phyloP scores from a whole-genome alignment of 495 filamentous ascomycete species.

The Rhizodiscina lignyota region DNA sequence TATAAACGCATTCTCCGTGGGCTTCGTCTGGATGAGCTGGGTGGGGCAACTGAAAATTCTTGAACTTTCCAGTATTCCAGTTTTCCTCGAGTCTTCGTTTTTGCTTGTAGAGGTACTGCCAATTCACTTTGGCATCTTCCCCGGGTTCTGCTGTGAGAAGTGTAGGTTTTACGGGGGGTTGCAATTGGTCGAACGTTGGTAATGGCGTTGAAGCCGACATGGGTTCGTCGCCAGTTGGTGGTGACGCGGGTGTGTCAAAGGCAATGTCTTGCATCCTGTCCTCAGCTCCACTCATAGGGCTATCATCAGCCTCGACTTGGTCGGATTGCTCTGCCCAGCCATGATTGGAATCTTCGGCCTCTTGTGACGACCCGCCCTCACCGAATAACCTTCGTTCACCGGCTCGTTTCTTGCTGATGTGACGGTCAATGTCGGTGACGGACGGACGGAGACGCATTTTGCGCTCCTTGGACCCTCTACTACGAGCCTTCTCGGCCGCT shows the following conservation, averaged over 20 bases:
- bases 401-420: constrained; percentile 34
- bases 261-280: constrained; percentile 12
- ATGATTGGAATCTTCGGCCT: constrained; percentile 4
- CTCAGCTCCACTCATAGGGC: constrained; percentile 8
- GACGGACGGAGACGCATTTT: constrained; percentile 22
- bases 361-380: constrained; percentile 10
- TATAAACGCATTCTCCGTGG: constrained; percentile 88
- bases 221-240: constrained; percentile 2
- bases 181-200: not conserved
- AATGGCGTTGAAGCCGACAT: constrained; percentile 1
- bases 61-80: constrained; percentile 68
- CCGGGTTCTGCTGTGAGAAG: constrained; percentile 15
- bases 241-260: constrained; percentile 8
- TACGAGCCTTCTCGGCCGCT: constrained; percentile 29
- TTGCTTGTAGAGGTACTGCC: constrained; percentile 81
- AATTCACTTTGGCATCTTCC: constrained; percentile 44
- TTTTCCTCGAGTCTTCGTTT: constrained; percentile 73
- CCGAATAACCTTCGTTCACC: constrained; percentile 27
- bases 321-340: constrained; percentile 24
- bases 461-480: constrained; percentile 24
- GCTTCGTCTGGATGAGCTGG: constrained; percentile 65
- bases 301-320: constrained; percentile 25
- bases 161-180: constrained; percentile 10
- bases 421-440: constrained; percentile 29
- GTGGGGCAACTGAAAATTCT: constrained; percentile 80